Percentiles rank a stretch among this genome's conserved stretches.
These are phyloP conservation scores for Eucalyptus sideroxylon DNA, from an alignment of 345 rosid species.

Conservation along the genomic window DNA sequence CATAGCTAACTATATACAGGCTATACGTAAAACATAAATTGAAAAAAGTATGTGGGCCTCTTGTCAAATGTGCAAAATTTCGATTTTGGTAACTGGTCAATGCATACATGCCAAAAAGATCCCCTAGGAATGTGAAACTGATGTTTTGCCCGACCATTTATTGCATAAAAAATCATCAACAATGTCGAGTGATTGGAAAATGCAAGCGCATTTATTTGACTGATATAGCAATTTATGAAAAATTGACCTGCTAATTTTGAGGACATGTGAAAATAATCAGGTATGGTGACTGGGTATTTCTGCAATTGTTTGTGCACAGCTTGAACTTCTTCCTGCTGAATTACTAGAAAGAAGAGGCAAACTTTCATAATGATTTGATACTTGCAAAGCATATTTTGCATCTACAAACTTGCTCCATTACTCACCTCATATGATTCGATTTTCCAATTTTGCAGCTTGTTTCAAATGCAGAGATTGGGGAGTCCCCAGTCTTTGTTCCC, in stretches of 20 bases:
- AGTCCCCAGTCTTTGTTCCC: conserved; percentile 40
- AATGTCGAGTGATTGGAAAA: background rate
- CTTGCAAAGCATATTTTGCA: background rate
- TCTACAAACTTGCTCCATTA: background rate
- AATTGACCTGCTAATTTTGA: background rate
- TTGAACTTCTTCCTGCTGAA: background rate
- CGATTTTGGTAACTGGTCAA: background rate
- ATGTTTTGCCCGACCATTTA: background rate
- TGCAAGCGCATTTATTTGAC: background rate
- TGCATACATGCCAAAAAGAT: background rate
- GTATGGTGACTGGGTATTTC: background rate
- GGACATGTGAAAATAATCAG: background rate
- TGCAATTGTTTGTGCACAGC: background rate
- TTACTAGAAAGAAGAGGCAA: background rate
- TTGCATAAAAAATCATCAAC: background rate
- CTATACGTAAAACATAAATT: background rate
- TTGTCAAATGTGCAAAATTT: background rate
- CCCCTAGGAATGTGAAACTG: background rate
- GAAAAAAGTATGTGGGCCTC: background rate
- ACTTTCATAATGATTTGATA: background rate
- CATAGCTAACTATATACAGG: background rate
- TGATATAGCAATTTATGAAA: background rate
- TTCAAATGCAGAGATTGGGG: conserved; percentile 36
- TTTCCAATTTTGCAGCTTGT: conserved; percentile 26
- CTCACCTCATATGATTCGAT: background rate